Conservation (phyloP, 768 basidiomycete genomes). For the Neoboletus brunneissimus region DNA sequence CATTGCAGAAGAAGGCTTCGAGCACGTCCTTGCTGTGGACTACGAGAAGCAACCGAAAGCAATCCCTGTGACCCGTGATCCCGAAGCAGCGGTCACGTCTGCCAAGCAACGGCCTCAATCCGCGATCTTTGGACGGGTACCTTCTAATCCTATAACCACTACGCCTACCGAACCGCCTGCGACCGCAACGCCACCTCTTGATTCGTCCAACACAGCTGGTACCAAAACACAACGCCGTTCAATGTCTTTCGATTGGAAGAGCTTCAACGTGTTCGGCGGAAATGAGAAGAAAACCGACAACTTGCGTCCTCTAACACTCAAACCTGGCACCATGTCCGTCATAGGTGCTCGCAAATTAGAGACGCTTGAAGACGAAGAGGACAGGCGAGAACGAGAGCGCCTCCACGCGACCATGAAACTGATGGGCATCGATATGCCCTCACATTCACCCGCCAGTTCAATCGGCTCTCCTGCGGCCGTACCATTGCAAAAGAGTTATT, state of each 20-base stretch:
- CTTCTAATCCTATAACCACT: slow-evolving; percentile 39
- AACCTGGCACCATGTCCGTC: slow-evolving; percentile 55
- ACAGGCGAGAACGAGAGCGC: slow-evolving; percentile 80
- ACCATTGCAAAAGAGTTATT: slow-evolving; percentile 40
- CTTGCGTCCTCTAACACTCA: slow-evolving; percentile 71
- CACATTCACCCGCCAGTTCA: slow-evolving; percentile 37
- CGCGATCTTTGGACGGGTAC: slow-evolving; percentile 42
- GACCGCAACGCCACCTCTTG: slow-evolving; percentile 20
- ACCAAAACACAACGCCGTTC: slow-evolving; percentile 64
- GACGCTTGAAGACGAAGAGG: slow-evolving; percentile 90
- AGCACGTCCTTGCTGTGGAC: slow-evolving; percentile 93
- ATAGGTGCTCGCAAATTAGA: slow-evolving; percentile 76
- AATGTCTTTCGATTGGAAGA: slow-evolving; percentile 82
- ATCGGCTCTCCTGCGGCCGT: slow-evolving; percentile 30
- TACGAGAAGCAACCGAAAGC: slow-evolving; percentile 65
- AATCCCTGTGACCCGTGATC: slow-evolving; percentile 30
- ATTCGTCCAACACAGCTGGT: slow-evolving; percentile 23
- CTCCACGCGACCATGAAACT: slow-evolving; percentile 90
- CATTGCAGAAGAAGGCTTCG: slow-evolving; percentile 94
- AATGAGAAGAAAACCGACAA: slow-evolving; percentile 64
- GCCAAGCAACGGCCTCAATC: slow-evolving; percentile 62
- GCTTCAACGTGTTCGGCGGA: slow-evolving; percentile 63
- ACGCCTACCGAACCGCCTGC: slow-evolving; percentile 28
- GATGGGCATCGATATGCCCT: slow-evolving; percentile 81
- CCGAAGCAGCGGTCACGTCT: slow-evolving; percentile 8